Conservation (phyloP, 73 alveolate genomes). For the Paraurostyla sp. region DNA sequence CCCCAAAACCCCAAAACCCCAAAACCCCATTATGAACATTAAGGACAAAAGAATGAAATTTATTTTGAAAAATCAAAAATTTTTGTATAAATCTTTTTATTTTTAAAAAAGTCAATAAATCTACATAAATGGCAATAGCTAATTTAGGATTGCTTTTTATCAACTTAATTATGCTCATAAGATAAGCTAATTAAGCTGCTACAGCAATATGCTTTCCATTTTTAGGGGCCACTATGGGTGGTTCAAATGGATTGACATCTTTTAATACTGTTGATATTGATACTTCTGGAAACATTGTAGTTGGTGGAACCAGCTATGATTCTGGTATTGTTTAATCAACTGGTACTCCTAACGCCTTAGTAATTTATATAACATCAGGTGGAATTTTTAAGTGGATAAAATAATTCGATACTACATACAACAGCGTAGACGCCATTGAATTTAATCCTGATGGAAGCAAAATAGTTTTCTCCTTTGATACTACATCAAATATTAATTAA, state of each 20-base stretch:
- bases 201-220: not conserved
- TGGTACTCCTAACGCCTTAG: not conserved
- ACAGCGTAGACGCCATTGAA: not conserved
- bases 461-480: not conserved
- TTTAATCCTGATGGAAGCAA: not conserved
- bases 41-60: too few species aligned
- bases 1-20: too few species aligned
- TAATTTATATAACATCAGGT: not conserved
- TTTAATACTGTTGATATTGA: not conserved
- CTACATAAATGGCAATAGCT: too few species aligned
- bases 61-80: too few species aligned
- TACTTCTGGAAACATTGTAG: not conserved
- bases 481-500: not conserved
- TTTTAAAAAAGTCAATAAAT: too few species aligned
- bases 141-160: too few species aligned
- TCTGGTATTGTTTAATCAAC: not conserved
- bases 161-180: too few species aligned
- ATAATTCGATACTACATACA: not conserved
- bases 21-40: too few species aligned
- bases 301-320: not conserved
- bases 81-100: too few species aligned
- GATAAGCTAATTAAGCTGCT: too few species aligned
- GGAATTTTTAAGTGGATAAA: not conserved
- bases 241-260: not conserved
- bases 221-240: not conserved